Conservation (phyloP, 441 rosid species). For the Breynia disticha region DNA sequence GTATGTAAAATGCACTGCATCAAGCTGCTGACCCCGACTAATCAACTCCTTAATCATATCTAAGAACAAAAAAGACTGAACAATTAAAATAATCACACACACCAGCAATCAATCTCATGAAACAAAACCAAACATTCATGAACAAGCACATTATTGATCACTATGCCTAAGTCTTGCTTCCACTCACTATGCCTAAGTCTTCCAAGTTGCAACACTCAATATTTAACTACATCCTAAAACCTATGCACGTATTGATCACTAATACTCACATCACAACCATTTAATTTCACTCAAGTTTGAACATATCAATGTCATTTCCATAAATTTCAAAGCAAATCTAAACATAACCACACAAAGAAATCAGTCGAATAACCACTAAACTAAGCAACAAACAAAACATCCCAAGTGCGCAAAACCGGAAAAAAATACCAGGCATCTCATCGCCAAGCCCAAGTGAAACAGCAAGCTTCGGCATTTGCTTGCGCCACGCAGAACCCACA, state of each 20-base stretch:
- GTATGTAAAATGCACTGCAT: constrained; percentile 90
- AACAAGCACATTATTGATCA: no score
- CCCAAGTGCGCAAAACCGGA: background rate
- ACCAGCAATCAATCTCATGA: background rate
- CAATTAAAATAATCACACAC: constrained; percentile 5
- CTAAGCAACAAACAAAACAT: background rate
- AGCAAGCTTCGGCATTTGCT: constrained; percentile 98
- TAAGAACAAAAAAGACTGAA: constrained; percentile 16
- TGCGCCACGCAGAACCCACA: constrained; percentile 87
- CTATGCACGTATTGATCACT: no score
- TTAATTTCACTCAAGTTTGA: no score
- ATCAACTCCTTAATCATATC: constrained; percentile 74
- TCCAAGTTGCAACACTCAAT: no score
- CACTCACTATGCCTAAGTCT: no score
- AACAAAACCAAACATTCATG: no score
- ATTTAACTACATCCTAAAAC: no score
- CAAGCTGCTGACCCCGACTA: constrained; percentile 88
- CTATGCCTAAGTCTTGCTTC: no score
- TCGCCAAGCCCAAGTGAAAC: constrained; percentile 83
- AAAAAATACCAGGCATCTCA: constrained; percentile 77
- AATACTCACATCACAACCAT: no score
- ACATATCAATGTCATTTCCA: no score
- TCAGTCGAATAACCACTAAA: background rate
- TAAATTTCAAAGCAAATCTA: no score
- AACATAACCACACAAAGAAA: background rate